Conservation (phyloP, 345 rosid species). For the Psidium guajava region DNA sequence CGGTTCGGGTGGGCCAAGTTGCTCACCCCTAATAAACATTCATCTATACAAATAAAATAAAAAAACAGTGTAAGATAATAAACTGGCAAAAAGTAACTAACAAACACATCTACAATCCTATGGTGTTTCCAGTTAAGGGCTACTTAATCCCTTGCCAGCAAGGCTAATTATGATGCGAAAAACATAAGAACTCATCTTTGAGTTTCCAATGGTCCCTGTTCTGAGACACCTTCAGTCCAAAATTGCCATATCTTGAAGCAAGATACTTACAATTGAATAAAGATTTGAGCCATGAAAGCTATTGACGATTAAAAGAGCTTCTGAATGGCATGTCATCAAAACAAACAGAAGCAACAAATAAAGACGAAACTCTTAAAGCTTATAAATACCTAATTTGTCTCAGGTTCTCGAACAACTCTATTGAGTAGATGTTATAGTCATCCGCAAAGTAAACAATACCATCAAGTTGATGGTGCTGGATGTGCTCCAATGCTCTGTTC, state of each 20-base stretch:
- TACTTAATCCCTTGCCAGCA: background rate
- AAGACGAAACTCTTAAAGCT: background rate
- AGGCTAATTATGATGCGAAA: background rate
- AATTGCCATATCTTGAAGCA: background rate
- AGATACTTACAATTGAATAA: background rate
- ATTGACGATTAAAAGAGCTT: background rate
- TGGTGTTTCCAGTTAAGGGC: background rate
- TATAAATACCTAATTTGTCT: slow-evolving; percentile 47
- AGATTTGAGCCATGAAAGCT: background rate
- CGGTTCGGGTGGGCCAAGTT: no score
- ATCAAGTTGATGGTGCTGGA: slow-evolving; percentile 66
- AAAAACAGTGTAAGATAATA: background rate
- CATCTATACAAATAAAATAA: background rate
- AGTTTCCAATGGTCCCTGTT: background rate
- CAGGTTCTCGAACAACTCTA: slow-evolving; percentile 60
- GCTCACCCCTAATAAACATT: background rate
- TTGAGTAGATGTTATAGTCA: slow-evolving; percentile 70
- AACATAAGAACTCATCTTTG: background rate
- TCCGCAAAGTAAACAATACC: slow-evolving; percentile 85
- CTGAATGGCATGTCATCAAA: background rate
- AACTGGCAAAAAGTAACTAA: background rate
- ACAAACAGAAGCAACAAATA: background rate
- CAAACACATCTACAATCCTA: background rate
- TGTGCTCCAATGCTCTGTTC: slow-evolving; percentile 70
- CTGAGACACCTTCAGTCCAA: background rate